Base-by-base conservation (phyloP, 1,284 basidiomycete species). In the Rhizoctonia solani region DNA sequence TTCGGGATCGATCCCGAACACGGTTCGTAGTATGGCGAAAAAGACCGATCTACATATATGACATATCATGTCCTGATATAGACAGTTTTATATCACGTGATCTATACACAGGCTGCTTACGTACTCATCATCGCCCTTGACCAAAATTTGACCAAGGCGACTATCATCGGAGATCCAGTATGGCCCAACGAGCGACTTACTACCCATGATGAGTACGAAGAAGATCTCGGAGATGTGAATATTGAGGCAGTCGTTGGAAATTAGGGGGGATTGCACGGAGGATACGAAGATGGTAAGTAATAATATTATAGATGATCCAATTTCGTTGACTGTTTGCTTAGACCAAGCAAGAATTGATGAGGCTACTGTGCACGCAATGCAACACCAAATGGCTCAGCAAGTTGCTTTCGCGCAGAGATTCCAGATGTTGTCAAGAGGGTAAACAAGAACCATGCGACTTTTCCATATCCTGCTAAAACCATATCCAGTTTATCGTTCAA, bases 361-460 rank as follows among this genome's bases (percentile, higher is more conserved):
- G 72, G 79, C 83, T 0, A 82, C 88, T 0, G 74, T 90, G 4
- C 86, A 87, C 41, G 65, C 68, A 2, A 83, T 89, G 76, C 89
- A 92, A 73, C 87, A 90, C 68, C 88, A 90, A 76, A 87, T 91
- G 80, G 87, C 83, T 0, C 90, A 92, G 70, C 89, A 92, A 70
- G 84, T 86, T 1, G 88, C 88, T 0, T 87, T 92, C 75, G 79
- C 88, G 0, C 85, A n/a, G n/a, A 87, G 73, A 87, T 92, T 61
- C 90, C 90, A 2, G 90, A 92, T 75, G 84, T 86, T 30, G 90
- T 92, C 47, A 92, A 91, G 77, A 84, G 85, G 67, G 90, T 90
- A 71, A 75, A 87, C 81, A 66, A 39, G 11, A 16, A 50, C 32
- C 9, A n/a, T 21, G 21, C 41, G 23, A 16, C 14, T n/a, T 16